Base-by-base conservation (phyloP, 139 green algal species). In the Chlorella ohadii region DNA sequence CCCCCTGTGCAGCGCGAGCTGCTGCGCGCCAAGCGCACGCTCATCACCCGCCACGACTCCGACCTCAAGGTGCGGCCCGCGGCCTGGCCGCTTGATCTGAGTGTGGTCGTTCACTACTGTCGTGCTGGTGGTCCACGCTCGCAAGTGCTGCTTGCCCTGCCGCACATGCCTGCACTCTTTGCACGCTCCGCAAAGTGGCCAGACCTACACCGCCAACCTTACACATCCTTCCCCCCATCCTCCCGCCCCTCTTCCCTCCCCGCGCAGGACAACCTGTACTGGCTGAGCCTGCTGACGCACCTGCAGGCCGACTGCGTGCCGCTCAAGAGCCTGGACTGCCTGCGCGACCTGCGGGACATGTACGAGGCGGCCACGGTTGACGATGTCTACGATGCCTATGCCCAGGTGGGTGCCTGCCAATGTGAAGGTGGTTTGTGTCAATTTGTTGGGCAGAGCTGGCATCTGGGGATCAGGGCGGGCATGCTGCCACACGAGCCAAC, bases 201-300 rank as follows among this genome's bases (percentile, higher is more conserved):
- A n/a, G n/a, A n/a, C n/a, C n/a, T n/a, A n/a, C n/a, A n/a, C n/a
- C n/a, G n/a, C n/a, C n/a, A n/a, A n/a, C n/a, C n/a, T n/a, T n/a
- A n/a, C n/a, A n/a, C n/a, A n/a, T n/a, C n/a, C n/a, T n/a, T n/a
- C n/a, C n/a, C n/a, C n/a, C n/a, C n/a, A 1, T 28, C 61, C 57
- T 31, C 19, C 28, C 66, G 31, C 33, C 33, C 28, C 68, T 39
- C 68, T 23, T 6, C 70, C 39, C 38, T 22, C n/a, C 34, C 2
- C 56, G 1, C 56, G 85, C 88, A 96, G 88, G 90, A 95, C 84
- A 99, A 98, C 86, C 71, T 84, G 67, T 98, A 99, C 90, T 97
- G 95, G 93, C 87, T 99, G 76, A 93, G 92, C 39, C 90, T 99
- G 78, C 88, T 99, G 33, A 98, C 96, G 16, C 97, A 99, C 93